These are phyloP conservation scores for Starmerella bombi DNA, from an alignment of 805 yeast genomes.

Conservation along the genomic window DNA sequence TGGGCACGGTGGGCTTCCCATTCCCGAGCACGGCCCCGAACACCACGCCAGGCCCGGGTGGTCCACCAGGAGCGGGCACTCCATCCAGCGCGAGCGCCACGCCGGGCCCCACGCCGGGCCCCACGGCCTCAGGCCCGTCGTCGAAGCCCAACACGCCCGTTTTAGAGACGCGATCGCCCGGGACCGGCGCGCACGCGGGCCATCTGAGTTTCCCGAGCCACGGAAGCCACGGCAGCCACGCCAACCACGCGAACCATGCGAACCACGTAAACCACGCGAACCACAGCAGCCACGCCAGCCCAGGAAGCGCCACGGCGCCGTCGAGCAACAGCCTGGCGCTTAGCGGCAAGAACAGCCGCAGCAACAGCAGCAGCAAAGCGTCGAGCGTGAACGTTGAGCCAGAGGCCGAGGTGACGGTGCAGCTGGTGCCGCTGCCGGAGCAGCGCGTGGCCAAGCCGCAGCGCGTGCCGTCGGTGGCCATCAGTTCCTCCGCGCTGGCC, in stretches of 20 bases:
- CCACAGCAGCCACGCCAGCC: no score
- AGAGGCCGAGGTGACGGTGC: not conserved
- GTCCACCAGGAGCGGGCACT: no score
- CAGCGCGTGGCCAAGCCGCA: not conserved
- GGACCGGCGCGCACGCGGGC: no score
- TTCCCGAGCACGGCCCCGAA: not conserved
- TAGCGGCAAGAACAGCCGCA: not conserved
- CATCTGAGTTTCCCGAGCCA: no score
- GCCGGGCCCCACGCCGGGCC: not conserved
- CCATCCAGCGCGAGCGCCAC: not conserved
- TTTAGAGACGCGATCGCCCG: not conserved
- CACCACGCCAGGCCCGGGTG: no score
- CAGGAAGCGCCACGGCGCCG: no score
- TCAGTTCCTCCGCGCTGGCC: not conserved
- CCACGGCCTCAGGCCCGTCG: not conserved
- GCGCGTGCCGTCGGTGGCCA: not conserved
- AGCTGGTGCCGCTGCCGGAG: not conserved
- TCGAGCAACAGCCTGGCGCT: not conserved
- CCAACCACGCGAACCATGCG: no score
- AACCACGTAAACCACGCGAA: no score
- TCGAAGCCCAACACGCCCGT: not conserved
- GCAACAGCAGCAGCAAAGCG: not conserved
- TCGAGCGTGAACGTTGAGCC: not conserved
- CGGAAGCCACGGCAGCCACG: no score
- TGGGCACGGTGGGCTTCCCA: not conserved